Evolutionary conservation across 306 rosid species (phyloP).

Genomic region (Hylodesmum podocarpum): DNA sequence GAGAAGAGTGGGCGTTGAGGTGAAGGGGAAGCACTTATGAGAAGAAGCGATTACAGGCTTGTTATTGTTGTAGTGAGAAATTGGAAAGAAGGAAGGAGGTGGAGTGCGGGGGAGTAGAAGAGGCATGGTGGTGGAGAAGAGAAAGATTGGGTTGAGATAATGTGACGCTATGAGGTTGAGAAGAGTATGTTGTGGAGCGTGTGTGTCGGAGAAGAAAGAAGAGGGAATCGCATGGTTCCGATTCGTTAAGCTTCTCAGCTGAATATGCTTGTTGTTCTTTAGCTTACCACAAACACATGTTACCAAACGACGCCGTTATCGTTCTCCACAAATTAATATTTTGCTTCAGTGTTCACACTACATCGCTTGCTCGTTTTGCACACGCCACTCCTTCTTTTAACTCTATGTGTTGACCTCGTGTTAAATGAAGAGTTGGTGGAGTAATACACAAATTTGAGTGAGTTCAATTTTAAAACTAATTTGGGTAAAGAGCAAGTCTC

Average conservation of each 20-base stretch:
- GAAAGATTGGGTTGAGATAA: slow-evolving; percentile 1
- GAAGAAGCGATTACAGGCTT: slow-evolving; percentile 10
- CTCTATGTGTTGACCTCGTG: no score
- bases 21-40: slow-evolving; percentile 20
- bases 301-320: slow-evolving; percentile 15
- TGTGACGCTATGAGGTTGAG: slow-evolving; percentile 27
- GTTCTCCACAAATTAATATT: no score
- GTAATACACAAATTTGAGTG: no score
- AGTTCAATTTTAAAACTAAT: no score
- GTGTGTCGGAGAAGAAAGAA: neutral
- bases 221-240: slow-evolving; percentile 5
- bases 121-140: slow-evolving; percentile 46
- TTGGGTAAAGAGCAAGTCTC: no score
- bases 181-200: slow-evolving; percentile 17
- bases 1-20: slow-evolving; percentile 14
- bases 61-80: slow-evolving; percentile 13
- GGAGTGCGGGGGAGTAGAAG: slow-evolving; percentile 42
- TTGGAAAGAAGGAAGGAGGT: slow-evolving; percentile 29
- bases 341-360: no score
- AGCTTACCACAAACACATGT: neutral
- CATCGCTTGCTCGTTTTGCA: no score
- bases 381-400: no score
- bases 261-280: slow-evolving; percentile 2
- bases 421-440: no score
- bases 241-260: neutral